Conservation (phyloP, 148 eudicot species). For the Chenopodium berlandieri region DNA sequence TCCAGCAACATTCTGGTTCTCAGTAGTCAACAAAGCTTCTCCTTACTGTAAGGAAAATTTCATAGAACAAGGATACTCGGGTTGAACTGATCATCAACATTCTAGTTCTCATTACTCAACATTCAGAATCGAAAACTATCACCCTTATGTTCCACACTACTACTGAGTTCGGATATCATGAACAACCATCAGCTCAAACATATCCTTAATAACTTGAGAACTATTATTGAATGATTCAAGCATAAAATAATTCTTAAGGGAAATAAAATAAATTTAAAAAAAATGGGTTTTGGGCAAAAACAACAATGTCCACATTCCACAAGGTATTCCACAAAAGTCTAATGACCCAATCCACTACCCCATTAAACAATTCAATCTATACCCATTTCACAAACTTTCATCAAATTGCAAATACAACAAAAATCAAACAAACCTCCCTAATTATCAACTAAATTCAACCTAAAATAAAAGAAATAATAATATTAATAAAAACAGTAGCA, state of each 20-base stretch:
- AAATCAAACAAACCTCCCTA: background rate
- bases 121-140: background rate
- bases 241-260: background rate
- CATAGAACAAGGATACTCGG: no score
- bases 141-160: background rate
- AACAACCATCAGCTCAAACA: no score
- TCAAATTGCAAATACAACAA: slow-evolving; percentile 5
- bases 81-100: no score
- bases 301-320: background rate
- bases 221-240: background rate
- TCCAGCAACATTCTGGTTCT: background rate
- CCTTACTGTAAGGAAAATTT: background rate
- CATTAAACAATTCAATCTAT: background rate
- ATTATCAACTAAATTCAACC: background rate
- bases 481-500: background rate
- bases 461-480: background rate
- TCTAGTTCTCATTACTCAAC: no score
- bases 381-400: background rate
- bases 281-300: background rate
- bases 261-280: background rate
- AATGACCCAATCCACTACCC: slow-evolving; percentile 7
- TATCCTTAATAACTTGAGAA: no score
- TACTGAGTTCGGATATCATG: no score
- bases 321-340: background rate
- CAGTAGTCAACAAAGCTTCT: background rate